A percentile compares a stretch with the other conserved stretches of the same genome.
Conservation (phyloP, 805 yeast species). For the Lachancea sp. region DNA sequence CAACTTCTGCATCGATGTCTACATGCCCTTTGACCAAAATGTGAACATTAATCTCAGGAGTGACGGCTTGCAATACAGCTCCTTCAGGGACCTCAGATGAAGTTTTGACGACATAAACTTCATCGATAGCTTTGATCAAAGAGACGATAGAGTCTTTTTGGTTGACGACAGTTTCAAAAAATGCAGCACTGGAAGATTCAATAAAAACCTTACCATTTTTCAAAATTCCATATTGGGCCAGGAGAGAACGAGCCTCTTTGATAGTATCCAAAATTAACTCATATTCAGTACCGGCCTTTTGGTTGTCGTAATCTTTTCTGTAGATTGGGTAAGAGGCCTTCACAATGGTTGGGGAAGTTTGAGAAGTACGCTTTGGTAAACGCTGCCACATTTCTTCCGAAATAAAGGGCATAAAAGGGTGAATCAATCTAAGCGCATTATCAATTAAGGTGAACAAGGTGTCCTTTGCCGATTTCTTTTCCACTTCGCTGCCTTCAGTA, state of each 20-base stretch:
- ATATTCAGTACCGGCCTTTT: slow-evolving; percentile 64
- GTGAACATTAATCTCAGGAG: slow-evolving; percentile 77
- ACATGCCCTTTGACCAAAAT: slow-evolving; percentile 90
- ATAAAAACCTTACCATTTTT: slow-evolving; percentile 84
- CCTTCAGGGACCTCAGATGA: slow-evolving; percentile 72
- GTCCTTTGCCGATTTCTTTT: slow-evolving; percentile 85
- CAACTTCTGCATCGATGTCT: slow-evolving; percentile 85
- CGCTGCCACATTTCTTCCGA: slow-evolving; percentile 99
- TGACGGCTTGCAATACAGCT: slow-evolving; percentile 78
- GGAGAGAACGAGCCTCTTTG: slow-evolving; percentile 83
- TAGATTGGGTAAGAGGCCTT: slow-evolving; percentile 74
- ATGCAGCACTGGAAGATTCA: slow-evolving; percentile 49
- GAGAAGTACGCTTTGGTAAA: slow-evolving; percentile 78
- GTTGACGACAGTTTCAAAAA: slow-evolving; percentile 47
- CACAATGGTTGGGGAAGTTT: slow-evolving; percentile 62
- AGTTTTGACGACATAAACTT: slow-evolving; percentile 55
- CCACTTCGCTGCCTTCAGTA: slow-evolving; percentile 80
- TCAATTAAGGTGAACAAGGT: slow-evolving; percentile 91
- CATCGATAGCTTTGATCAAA: slow-evolving; percentile 83
- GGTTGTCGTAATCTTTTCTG: slow-evolving; percentile 54
- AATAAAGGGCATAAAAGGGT: slow-evolving; percentile 97
- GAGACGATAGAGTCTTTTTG: slow-evolving; percentile 87
- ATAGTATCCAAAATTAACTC: slow-evolving; percentile 81
- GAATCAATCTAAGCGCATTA: slow-evolving; percentile 83
- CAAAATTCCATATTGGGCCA: slow-evolving; percentile 82